These are phyloP conservation scores for Castanea mollissima DNA, from an alignment of 306 rosid species.

Conservation along the genomic window DNA sequence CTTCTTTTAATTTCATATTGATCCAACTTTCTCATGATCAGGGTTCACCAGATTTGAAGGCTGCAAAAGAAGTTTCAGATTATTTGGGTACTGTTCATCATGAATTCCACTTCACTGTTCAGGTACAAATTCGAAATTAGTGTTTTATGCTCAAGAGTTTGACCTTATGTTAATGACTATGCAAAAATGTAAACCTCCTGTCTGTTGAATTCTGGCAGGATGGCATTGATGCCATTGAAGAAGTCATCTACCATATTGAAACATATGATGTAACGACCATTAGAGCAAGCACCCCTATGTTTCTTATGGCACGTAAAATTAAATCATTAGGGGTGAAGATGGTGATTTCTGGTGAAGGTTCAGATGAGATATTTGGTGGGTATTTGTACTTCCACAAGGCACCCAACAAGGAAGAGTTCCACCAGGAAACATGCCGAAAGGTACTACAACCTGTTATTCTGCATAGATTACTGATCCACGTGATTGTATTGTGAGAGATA, in stretches of 20 bases:
- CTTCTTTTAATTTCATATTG: constrained; percentile 3
- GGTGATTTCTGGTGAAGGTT: constrained; percentile 98
- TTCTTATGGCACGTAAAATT: constrained; percentile 93
- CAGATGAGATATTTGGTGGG: constrained; percentile 96
- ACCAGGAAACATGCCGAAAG: constrained; percentile 91
- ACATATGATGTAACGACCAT: constrained; percentile 95
- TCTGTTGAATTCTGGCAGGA: constrained; percentile 45
- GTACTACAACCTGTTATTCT: constrained; percentile 25
- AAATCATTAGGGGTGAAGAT: constrained; percentile 90
- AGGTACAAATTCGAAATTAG: constrained; percentile 41
- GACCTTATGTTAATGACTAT: background rate
- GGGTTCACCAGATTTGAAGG: constrained; percentile 99
- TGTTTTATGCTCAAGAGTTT: background rate
- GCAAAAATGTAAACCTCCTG: background rate
- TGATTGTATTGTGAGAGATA: background rate
- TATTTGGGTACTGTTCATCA: constrained; percentile 91
- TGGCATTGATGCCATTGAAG: constrained; percentile 96
- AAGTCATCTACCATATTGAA: constrained; percentile 87
- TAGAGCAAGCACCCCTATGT: constrained; percentile 98
- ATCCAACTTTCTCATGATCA: constrained; percentile 23
- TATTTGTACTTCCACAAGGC: constrained; percentile 97
- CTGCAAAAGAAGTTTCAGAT: constrained; percentile 91
- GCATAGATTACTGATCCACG: background rate
- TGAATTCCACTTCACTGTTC: constrained; percentile 83
- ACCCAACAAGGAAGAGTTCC: constrained; percentile 95